Base-by-base conservation (phyloP, 2,329 filamentous ascomycete genomes). In the Nemania sp. region DNA sequence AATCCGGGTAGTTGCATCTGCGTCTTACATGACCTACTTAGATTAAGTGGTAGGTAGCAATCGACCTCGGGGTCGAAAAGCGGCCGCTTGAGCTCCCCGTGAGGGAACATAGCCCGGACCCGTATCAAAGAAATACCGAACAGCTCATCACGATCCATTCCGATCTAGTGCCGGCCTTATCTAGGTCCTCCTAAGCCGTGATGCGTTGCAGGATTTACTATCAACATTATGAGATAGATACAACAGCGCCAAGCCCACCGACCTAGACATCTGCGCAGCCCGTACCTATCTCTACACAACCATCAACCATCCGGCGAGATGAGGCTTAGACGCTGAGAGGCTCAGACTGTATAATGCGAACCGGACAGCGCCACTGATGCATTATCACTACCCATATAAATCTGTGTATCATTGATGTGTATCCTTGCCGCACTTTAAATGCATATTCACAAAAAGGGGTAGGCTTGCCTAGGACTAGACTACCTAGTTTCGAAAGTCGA, bases 1-100 rank as follows among this genome's bases (percentile, higher is more conserved):
- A 57, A 41, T 52, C 47, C 26, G 56, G 20, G 20, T 29, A 20
- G 26, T 26, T 41, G n/a, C 22, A 51, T 26, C 56, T 59, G 35
- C 43, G 11, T 5, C 15, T 58, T 32, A 10, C 41, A 38, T 22
- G 55, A 15, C 24, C 10, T 41, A 10, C 43, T 6, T 8, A 5
- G 27, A 32, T 32, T n/a, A 22, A n/a, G 20, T 20, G 20, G 20
- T 32, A 10, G 32, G 20, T 13, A 41, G 11, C 32, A 18, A n/a
- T n/a, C n/a, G n/a, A n/a, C n/a, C 41, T 20, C 38, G 56, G 27
- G 45, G 24, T 58, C 7, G 10, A 22, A 29, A 3, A 22, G 35
- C 62, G 55, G 47, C 20, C 54, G 13, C 43, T 41, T 22, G 32
- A 10, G 8, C 27, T 51, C 41, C 11, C 45, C 24, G 29, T 10